Base-by-base conservation (phyloP, 495 filamentous ascomycete genomes). In the Wilcoxina mikolae region DNA sequence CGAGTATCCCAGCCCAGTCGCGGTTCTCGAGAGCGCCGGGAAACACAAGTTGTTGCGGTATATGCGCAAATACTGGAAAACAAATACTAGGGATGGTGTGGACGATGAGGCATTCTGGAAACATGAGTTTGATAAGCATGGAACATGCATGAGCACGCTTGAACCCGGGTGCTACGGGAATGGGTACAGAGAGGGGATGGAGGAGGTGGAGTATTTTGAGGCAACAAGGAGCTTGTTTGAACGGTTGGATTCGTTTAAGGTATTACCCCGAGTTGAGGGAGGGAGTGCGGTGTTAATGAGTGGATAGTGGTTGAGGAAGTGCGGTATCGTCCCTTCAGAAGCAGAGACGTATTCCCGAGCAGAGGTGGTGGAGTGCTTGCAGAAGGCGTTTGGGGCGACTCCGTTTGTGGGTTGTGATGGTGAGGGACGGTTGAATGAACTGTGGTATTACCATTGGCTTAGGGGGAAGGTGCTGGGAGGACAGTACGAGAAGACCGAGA, bases 61-160 rank as follows among this genome's bases (percentile, higher is more conserved):
- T 56, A 91, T 93, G 86, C 70, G 81, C 44, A 79, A 73, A 4
- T 90, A 82, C 69, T 93, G 86, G 88, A 79, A 82, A 57, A 76
- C 78, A 60, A 72, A 76, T 60, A 61, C 72, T 43, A 35, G 7
- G 31, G 31, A 15, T 15, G 31, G 7, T 7, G 80, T 84, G 27
- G 71, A 79, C 45, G 82, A 84, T 60, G 74, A 79, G 49, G 31
- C 7, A 15, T 74, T 93, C 50, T 94, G 87, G 87, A 70, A 83
- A 60, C 86, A 93, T 59, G 87, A 94, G 64, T 95, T 83, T 83
- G 79, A 76, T 62, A 94, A 91, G 63, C 88, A 95, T 61, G 87
- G 75, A 15, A 83, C 80, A 0, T 85, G 82, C 69, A 76, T 85
- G 60, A n/a, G 9, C 11, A 50, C 46, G 20, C 73, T 94, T 1